A percentile compares a stretch with the other conserved stretches of the same genome.
These are phyloP conservation scores for Candida loeiensis DNA, from an alignment of 805 yeast species.

Conservation along the genomic window DNA sequence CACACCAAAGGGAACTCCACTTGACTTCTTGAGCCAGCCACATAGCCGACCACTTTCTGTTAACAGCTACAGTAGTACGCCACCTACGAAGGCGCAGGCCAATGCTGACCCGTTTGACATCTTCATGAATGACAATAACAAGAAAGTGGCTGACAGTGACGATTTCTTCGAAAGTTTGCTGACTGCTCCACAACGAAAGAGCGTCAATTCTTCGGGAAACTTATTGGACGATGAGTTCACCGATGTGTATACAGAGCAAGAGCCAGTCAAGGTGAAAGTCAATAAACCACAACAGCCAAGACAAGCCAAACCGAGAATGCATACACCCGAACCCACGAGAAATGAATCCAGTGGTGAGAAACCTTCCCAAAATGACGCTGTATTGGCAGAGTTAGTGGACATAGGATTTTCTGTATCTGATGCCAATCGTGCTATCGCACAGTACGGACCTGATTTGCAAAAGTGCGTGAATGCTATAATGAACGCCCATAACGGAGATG, in stretches of 20 bases:
- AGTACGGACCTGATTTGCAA: conserved; percentile 58
- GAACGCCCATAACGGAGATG: conserved; percentile 29
- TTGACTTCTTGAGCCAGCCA: conserved; percentile 3
- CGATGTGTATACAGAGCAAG: conserved; percentile 29
- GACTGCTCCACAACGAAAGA: conserved; percentile 3
- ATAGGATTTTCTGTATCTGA: conserved; percentile 71
- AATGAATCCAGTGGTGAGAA: not conserved
- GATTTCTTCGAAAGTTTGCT: too few species aligned
- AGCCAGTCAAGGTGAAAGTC: not conserved
- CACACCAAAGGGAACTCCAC: conserved; percentile 6
- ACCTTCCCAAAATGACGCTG: conserved; percentile 38
- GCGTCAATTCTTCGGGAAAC: conserved; percentile 5
- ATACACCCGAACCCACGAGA: too few species aligned
- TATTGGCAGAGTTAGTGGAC: conserved; percentile 67
- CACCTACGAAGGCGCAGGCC: conserved; percentile 1
- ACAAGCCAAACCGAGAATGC: conserved; percentile 1
- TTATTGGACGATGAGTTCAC: conserved; percentile 43
- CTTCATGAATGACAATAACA: too few species aligned
- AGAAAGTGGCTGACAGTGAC: too few species aligned
- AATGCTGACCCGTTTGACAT: conserved; percentile 1
- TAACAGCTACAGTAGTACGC: not conserved
- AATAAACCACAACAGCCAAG: not conserved
- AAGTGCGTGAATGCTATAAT: conserved; percentile 65
- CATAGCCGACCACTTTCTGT: conserved; percentile 5
- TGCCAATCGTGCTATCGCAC: conserved; percentile 56